phyloP scores from a whole-genome alignment of 352 stramenopile species.

The Phytophthora lateralis region DNA sequence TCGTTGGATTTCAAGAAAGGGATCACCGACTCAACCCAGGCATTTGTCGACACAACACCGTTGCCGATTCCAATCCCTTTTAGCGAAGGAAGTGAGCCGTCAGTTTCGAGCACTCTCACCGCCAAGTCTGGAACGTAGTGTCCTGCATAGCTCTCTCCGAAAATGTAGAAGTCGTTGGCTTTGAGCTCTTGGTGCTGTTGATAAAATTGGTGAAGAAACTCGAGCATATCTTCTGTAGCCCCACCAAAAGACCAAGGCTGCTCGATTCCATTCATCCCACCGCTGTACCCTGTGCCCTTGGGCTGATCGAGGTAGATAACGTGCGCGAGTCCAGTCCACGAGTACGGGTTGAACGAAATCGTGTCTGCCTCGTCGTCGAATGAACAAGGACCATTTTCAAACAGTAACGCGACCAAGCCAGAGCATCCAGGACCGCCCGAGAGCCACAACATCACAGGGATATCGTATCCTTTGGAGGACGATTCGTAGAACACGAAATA shows the following conservation, averaged over 20 bases:
- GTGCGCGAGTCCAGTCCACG: conserved; percentile 95
- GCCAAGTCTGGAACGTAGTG: conserved; percentile 95
- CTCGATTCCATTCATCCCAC: conserved; percentile 6
- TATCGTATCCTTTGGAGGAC: conserved; percentile 13
- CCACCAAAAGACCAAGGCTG: conserved; percentile 52
- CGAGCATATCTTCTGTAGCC: conserved; percentile 51
- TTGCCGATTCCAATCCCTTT: conserved; percentile 90
- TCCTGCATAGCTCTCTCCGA: conserved; percentile 95
- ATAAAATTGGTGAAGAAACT: conserved; percentile 69
- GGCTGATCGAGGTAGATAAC: conserved; percentile 98
- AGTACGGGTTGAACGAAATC: conserved; percentile 89
- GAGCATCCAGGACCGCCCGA: conserved; percentile 97
- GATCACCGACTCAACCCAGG: conserved; percentile 55
- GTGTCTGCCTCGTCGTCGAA: conserved; percentile 67
- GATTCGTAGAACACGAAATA: conserved; percentile 84
- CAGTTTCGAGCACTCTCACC: conserved; percentile 61
- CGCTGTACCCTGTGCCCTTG: conserved; percentile 72
- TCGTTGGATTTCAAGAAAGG: conserved; percentile 51
- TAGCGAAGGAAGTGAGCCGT: conserved; percentile 41
- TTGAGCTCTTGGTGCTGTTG: conserved; percentile 40
- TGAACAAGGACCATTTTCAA: conserved; percentile 96
- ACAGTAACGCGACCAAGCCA: conserved; percentile 91
- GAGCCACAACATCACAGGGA: conserved; percentile 96
- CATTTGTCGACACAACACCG: conserved; percentile 63
- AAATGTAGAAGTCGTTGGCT: conserved; percentile 89